Conservation (phyloP, 148 eudicot species). For the Dianthus caryophyllus region DNA sequence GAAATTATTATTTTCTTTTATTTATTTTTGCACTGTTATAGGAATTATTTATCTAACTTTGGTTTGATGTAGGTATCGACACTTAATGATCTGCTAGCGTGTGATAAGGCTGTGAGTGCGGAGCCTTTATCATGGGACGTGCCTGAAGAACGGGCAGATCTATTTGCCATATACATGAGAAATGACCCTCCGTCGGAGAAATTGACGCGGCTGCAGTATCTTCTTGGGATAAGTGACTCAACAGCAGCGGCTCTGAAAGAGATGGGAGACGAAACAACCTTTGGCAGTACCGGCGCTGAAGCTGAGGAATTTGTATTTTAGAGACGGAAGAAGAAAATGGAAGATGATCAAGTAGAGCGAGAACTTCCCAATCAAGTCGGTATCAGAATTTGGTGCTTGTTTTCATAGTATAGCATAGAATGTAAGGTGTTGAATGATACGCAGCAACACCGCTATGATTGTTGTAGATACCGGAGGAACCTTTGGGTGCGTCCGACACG, state of each 20-base stretch:
- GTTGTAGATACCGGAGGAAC: neutral
- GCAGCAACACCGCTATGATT: no score
- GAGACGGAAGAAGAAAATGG: conserved; percentile 4
- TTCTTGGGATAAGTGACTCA: conserved; percentile 67
- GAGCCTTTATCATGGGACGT: conserved; percentile 76
- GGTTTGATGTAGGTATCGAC: conserved; percentile 51
- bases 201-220: conserved; percentile 56
- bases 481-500: neutral
- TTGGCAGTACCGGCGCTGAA: conserved; percentile 32
- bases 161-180: conserved; percentile 52
- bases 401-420: no score
- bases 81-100: conserved; percentile 74
- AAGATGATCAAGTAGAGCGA: conserved; percentile 6
- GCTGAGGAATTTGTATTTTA: conserved; percentile 71
- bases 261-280: conserved; percentile 36
- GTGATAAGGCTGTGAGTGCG: conserved; percentile 90
- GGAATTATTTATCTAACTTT: neutral
- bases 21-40: neutral
- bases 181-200: conserved; percentile 62
- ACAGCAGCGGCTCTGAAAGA: conserved; percentile 50
- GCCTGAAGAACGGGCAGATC: conserved; percentile 70
- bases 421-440: no score
- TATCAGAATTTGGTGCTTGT: no score
- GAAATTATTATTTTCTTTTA: neutral
- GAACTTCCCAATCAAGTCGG: conserved; percentile 7